Evolutionary conservation across 1,139 yeast species (phyloP), one percentile per base, ranked within the genome.

Genomic region (Sugiyamaella paludigena): DNA sequence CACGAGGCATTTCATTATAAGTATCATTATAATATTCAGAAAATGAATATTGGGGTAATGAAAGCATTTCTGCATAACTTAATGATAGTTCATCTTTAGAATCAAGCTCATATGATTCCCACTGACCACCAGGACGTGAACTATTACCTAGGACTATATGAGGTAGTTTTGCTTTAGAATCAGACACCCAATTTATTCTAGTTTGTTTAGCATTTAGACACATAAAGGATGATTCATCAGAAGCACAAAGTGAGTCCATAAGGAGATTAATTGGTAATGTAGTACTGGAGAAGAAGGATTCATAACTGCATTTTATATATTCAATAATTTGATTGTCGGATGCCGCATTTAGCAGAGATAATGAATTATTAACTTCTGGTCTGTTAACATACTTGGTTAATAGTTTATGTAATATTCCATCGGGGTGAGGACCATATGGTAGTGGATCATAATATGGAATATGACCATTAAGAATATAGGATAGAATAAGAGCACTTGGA

Each of bases 21-120:
- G 28, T 44, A 8, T 48, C 52, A 9, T 29, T 26, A 40, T 53
- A 59, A 45, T 43, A 64, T 32, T 64, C 58, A 0, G 67, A 48
- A 39, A 67, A 65, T 4, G 68, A 50, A 43, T 48, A 63, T 3
- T 63, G 67, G 1, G 72, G 72, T 34, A 68, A 47, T 11, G 70
- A 64, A 28, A 68, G 57, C 68, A 66, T 67, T 49, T 67, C 70
- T 2, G 67, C 67, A 46, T 67, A 68, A 45, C 69, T 63, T 39
- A 68, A 54, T 4, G 61, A 60, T 33, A 56, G 50, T 26, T 59
- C 59, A n/a, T 50, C 51, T 36, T 58, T 60, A 1, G 53, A 47
- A 7, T 51, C 58, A 4, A 55, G 49, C 16, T 44, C 50, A 8
- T 45, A 43, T 2, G 58, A 52, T 4, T 65, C 58, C 72, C 72